Evolutionary conservation across 2,329 filamentous ascomycete species (phyloP).

Genomic region (Fusarium sulawesiense): DNA sequence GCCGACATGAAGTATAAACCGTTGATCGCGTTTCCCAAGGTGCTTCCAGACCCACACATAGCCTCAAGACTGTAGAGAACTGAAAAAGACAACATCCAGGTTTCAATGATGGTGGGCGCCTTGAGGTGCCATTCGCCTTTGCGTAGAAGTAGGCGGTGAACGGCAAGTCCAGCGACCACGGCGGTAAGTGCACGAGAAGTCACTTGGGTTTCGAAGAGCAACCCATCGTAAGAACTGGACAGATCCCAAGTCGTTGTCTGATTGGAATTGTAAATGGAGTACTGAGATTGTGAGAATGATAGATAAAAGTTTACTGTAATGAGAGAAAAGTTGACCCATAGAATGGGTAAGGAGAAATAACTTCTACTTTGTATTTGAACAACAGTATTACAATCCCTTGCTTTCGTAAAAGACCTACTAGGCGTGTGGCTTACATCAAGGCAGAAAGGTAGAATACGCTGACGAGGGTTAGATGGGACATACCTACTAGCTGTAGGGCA

Average conservation of each 20-base stretch:
- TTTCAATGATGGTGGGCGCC: neutral
- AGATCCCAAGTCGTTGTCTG: accelerated
- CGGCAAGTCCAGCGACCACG: neutral
- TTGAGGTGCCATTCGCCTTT: neutral
- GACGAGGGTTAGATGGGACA: neutral
- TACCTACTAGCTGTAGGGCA: neutral
- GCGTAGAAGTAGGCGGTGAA: neutral
- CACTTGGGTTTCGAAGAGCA: accelerated
- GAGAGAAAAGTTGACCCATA: accelerated
- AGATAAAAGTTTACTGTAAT: accelerated
- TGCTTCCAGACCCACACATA: accelerated
- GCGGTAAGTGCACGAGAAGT: neutral
- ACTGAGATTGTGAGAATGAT: neutral
- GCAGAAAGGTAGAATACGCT: neutral
- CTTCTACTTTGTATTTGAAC: accelerated
- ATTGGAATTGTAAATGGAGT: accelerated
- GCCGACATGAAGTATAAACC: neutral
- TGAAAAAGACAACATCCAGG: neutral
- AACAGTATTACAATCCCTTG: accelerated
- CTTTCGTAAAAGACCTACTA: neutral
- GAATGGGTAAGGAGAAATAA: neutral
- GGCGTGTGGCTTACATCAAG: accelerated
- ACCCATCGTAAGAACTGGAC: accelerated
- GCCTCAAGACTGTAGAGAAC: neutral
- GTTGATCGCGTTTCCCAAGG: neutral